Evolutionary conservation across 441 rosid genomes (phyloP).

Genomic region (Populus hybrid): DNA sequence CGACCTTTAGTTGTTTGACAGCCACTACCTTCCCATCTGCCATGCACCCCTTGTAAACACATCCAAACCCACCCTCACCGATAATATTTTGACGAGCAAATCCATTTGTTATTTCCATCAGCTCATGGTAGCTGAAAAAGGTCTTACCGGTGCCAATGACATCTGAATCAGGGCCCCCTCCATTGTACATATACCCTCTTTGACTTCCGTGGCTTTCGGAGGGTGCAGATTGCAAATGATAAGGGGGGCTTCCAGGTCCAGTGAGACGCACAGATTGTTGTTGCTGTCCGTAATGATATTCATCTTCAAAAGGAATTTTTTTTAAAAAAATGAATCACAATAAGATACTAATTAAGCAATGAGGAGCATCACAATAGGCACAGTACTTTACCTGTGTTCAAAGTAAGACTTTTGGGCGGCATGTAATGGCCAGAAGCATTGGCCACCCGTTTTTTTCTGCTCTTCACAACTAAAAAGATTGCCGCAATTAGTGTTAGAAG

Average conservation of each 20-base stretch:
- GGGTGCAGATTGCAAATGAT: conserved; percentile 31
- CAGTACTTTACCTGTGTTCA: conserved; percentile 43
- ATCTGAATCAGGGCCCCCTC: conserved; percentile 44
- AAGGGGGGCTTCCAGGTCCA: conserved; percentile 32
- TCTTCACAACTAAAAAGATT: conserved; percentile 32
- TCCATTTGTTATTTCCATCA: conserved; percentile 69
- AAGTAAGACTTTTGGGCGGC: conserved; percentile 41
- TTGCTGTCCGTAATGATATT: conserved; percentile 42
- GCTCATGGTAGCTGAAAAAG: conserved; percentile 61
- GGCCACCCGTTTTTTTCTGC: conserved; percentile 33
- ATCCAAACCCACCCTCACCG: conserved; percentile 96
- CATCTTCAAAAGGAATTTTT: conserved; percentile 33
- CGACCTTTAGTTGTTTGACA: conserved; percentile 78
- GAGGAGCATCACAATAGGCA: neutral
- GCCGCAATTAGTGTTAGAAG: conserved; percentile 43
- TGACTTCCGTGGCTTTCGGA: conserved; percentile 52
- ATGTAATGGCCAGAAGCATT: conserved; percentile 28
- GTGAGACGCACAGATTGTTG: conserved; percentile 32
- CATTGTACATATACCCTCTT: conserved; percentile 16
- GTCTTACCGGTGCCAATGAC: conserved; percentile 43
- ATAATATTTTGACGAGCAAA: conserved; percentile 58
- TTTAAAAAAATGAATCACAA: neutral
- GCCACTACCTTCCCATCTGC: conserved; percentile 63
- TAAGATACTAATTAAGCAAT: neutral
- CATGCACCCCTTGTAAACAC: conserved; percentile 58